These are phyloP conservation scores for Suillus occidentalis DNA, from an alignment of 768 basidiomycete species.

Conservation along the genomic window DNA sequence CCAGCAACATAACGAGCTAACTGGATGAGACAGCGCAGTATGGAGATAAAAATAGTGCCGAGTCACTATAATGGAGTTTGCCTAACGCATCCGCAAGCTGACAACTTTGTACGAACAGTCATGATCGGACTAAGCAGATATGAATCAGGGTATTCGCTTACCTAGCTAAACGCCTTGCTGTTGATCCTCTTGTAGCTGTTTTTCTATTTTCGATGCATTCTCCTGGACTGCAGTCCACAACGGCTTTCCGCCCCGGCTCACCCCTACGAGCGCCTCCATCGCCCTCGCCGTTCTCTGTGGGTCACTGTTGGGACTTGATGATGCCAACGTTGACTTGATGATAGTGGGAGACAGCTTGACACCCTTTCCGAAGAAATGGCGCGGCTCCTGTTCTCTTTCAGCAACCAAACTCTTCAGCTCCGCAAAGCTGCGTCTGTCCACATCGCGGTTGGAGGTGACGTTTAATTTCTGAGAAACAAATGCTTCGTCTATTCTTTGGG, in stretches of 20 bases:
- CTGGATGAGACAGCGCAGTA: background rate
- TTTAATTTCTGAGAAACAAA: slow-evolving; percentile 35
- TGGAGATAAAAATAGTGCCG: background rate
- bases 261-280: slow-evolving; percentile 28
- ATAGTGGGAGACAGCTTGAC: background rate
- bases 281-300: slow-evolving; percentile 26
- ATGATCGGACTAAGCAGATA: background rate
- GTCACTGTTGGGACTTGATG: slow-evolving; percentile 6
- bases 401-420: slow-evolving; percentile 8
- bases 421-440: slow-evolving; percentile 8
- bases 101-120: background rate
- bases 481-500: slow-evolving; percentile 60
- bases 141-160: background rate
- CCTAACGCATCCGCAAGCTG: background rate
- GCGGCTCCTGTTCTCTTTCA: slow-evolving; percentile 1
- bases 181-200: slow-evolving; percentile 19
- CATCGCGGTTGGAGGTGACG: background rate
- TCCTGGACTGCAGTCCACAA: slow-evolving; percentile 35
- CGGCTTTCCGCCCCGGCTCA: slow-evolving; percentile 29
- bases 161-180: slow-evolving; percentile 2
- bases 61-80: background rate
- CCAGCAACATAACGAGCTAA: background rate
- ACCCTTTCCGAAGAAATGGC: slow-evolving; percentile 29
- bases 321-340: background rate
- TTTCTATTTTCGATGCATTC: slow-evolving; percentile 21